phyloP scores from a whole-genome alignment of 345 rosid species.

The Draba incana region DNA sequence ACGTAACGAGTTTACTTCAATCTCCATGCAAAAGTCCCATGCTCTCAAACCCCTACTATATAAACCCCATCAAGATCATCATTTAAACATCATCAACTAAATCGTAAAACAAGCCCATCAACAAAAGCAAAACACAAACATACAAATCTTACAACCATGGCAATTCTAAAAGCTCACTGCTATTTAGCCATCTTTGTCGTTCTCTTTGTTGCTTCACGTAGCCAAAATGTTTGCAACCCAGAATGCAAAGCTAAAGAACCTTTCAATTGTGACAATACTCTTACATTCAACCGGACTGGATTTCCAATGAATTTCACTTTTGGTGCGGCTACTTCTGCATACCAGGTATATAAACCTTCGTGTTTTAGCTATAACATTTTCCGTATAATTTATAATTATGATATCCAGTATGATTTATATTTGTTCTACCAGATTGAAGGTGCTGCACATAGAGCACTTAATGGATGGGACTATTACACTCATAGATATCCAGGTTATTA shows the following conservation, averaged over 20 bases:
- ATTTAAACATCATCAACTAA: not conserved
- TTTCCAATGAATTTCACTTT: constrained; percentile 24
- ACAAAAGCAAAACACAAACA: no score
- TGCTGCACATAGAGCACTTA: constrained; percentile 34
- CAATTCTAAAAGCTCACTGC: constrained; percentile 18
- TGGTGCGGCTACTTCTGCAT: constrained; percentile 36
- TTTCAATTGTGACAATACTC: constrained; percentile 24
- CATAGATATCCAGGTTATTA: constrained; percentile 33
- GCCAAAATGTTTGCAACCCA: constrained; percentile 27
- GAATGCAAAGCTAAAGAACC: constrained; percentile 34
- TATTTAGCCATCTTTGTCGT: constrained; percentile 14
- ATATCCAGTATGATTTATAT: not conserved
- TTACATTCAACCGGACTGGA: constrained; percentile 24
- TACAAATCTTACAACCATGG: not conserved
- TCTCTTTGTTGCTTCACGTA: not conserved
- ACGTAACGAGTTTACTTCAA: not conserved
- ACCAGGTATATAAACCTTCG: constrained; percentile 9
- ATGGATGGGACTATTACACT: constrained; percentile 33
- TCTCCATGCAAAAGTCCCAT: constrained; percentile 9
- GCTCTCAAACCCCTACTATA: constrained; percentile 24
- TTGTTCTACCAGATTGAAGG: constrained; percentile 25
- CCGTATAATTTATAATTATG: not conserved
- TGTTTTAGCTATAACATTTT: not conserved
- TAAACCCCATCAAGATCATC: constrained; percentile 8
- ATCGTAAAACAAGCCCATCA: not conserved